A percentile compares a stretch with the other conserved stretches of the same genome.
Evolutionary conservation across 176 grass and related monocot genomes (phyloP).

Genomic region (Chrysopogon serrulatus): DNA sequence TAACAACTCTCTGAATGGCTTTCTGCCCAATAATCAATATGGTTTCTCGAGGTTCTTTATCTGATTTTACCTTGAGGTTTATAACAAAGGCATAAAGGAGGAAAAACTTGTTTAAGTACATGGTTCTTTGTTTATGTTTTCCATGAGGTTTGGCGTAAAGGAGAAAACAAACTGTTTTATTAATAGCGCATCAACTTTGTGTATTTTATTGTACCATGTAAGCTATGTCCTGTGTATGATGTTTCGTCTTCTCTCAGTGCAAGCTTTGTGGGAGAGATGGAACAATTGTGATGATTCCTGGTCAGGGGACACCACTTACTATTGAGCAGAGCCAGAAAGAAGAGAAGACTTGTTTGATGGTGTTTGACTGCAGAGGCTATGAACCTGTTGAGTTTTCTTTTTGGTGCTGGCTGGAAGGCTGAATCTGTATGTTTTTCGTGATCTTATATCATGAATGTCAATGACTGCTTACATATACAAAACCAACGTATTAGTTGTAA

Average conservation of each 20-base stretch:
- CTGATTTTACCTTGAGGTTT: not conserved
- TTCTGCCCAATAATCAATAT: not conserved
- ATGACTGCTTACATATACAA: not conserved
- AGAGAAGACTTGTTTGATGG: slow-evolving; percentile 56
- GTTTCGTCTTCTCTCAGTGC: slow-evolving; percentile 65
- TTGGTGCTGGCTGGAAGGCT: slow-evolving; percentile 75
- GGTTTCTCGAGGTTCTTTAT: not conserved
- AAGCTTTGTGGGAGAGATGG: slow-evolving; percentile 90
- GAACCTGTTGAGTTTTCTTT: slow-evolving; percentile 83
- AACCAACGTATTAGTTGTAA: not conserved
- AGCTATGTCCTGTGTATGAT: not conserved
- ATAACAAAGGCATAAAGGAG: not conserved
- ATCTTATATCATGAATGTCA: slow-evolving; percentile 6
- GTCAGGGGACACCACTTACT: slow-evolving; percentile 74
- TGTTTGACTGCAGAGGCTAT: slow-evolving; percentile 90
- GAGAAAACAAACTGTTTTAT: not conserved
- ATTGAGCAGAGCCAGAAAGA: slow-evolving; percentile 55
- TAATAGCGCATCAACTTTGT: not conserved
- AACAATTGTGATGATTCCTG: slow-evolving; percentile 85
- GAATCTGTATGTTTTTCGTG: slow-evolving; percentile 66
- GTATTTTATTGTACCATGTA: not conserved
- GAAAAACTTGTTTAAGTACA: not conserved
- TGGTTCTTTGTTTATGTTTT: not conserved
- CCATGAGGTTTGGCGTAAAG: not conserved
- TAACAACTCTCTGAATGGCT: not conserved